Conservation (phyloP, 2,329 filamentous ascomycete species). For the Verticillium nubilum region DNA sequence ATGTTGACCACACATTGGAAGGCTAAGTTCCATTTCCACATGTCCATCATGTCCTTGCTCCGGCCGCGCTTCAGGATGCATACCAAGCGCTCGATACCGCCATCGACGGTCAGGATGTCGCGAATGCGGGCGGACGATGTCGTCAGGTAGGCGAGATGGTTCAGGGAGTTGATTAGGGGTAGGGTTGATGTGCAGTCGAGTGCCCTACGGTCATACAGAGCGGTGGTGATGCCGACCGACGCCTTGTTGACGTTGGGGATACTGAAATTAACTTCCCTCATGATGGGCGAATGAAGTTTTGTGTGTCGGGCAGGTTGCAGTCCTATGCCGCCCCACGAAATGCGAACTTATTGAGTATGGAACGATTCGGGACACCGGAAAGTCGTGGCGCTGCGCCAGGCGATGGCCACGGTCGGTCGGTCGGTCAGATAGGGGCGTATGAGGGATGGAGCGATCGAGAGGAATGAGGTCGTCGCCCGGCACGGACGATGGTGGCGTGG, state of each 20-base stretch:
- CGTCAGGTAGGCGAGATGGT: conserved; percentile 96
- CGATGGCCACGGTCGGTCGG: not conserved
- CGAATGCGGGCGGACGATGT: conserved; percentile 96
- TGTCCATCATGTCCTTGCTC: conserved; percentile 98
- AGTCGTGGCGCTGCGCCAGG: not conserved
- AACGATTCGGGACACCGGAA: not conserved
- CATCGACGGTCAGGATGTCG: conserved; percentile 97
- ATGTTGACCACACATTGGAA: conserved; percentile 99
- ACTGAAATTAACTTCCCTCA: conserved; percentile 99
- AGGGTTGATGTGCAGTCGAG: conserved; percentile 98
- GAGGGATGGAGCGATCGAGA: not conserved
- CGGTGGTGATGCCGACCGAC: conserved; percentile 96
- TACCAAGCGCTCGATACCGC: conserved; percentile 91
- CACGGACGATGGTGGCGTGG: not conserved
- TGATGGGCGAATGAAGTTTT: conserved; percentile 43
- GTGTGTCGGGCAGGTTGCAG: conserved; percentile 6
- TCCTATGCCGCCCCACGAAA: not conserved
- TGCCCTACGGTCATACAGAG: conserved; percentile 93
- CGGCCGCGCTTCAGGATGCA: conserved; percentile 97
- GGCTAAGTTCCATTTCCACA: conserved; percentile 99
- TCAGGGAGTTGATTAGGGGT: conserved; percentile 96
- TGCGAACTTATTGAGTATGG: not conserved
- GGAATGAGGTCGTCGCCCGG: not conserved
- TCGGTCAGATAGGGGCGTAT: not conserved
- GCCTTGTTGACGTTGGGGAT: conserved; percentile 99